Base-by-base conservation (phyloP, 306 rosid species). In the Lagenaria siceraria region DNA sequence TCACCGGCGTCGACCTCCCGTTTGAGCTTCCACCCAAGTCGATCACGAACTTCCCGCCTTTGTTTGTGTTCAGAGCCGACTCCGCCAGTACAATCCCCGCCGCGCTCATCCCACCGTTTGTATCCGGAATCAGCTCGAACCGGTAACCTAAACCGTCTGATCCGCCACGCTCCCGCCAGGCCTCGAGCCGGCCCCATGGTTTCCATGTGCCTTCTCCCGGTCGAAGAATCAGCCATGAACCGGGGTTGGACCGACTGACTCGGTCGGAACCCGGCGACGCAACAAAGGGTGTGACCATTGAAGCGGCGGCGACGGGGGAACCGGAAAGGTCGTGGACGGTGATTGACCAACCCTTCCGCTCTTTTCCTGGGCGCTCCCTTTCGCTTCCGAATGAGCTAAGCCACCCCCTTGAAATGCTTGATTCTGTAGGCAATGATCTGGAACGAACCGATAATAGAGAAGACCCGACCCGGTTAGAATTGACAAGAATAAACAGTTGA, bases 301-400 rank as follows among this genome's bases (percentile, higher is more conserved):
- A 90, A 15, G 96, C 96, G 0, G 86, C 87, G 2, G 96, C 96
- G 0, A 90, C 96, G 1, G 96, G 96, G 0, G 96, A 90, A 22
- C 96, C 96, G 13, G 96, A 90, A 43, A 90, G 92, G 42, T 90
- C 96, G 53, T 90, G 96, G 43, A 90, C 86, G 35, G 88, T 90
- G 1, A 90, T 81, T 18, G 92, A 90, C 96, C 96, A 90, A 27
- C 96, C 96, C 53, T 90, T 90, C 0, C 96, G 82, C 60, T 90
- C 96, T 40, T 88, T 90, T 21, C 90, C 92, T 0, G 89, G 87
- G 4, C 90, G 83, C 73, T 90, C 95, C 46, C 95, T 85, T 78
- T 90, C 96, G 63, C 96, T 90, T 19, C 96, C 96, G 9, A 90
- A 90, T 2, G 96, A 85, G 66, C 87, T 85, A 25, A 88, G 59